Base-by-base conservation (phyloP, 2,329 filamentous ascomycete genomes). In the Colletotrichum sp. region DNA sequence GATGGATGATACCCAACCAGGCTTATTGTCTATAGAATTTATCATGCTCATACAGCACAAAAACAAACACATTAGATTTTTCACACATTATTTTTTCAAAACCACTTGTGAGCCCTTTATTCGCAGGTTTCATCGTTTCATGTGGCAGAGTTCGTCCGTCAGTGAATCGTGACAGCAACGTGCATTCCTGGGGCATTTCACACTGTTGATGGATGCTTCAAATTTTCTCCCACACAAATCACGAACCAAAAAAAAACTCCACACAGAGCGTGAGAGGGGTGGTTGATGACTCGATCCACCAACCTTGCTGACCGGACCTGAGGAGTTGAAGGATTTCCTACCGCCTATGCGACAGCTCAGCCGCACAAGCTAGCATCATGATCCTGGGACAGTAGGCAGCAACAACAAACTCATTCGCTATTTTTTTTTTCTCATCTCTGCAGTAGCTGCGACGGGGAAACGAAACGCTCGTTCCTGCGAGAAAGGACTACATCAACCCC, bases 1-100 rank as follows among this genome's bases (percentile, higher is more conserved):
- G 43, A 70, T 70, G 72, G 66, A 68, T 65, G 71, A 76, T 76
- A 76, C 74, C 74, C 71, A 28, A 61, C 61, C 71, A 75, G 74
- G 71, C 66, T 55, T 38, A 67, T 56, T 66, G 66, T 71, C 43
- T 56, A 76, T 70, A 75, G 71, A 75, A 66, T 34, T 55, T 70
- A 28, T 24, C 18, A 9, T 75, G 74, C 66, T 70, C 34, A 64
- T 32, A 69, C 36, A 68, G 36, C 66, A 61, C 15, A 43, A 69
- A 68, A 70, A 67, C 52, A 61, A 18, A 15, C 16, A 21, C n/a
- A 70, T 30, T 21, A 62, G 30, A 62, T 62, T 36, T 48, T 74
- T 52, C 21, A 72, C 60, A 60, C 24, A 52, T 16, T 34, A 4
- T 6, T 15, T 4, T 4, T 5, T 15, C 16, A n/a, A 5, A 4